Evolutionary conservation across 2,329 filamentous ascomycete genomes (phyloP), one percentile per base, ranked within the genome.

Genomic region (Fusarium bactridioides): DNA sequence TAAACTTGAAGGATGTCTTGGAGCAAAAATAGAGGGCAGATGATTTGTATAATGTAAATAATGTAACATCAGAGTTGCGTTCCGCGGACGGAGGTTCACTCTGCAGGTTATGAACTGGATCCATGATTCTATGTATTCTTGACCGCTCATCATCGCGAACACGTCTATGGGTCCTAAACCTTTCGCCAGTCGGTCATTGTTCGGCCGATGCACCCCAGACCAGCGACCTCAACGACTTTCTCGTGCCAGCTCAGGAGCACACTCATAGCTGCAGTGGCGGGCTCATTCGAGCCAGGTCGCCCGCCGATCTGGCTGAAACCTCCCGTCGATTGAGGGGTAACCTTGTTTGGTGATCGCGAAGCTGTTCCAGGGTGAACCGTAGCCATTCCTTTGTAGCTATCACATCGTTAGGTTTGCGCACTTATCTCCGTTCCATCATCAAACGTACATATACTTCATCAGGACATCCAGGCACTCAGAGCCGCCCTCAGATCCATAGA

Each of bases 161-260:
- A 66, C 40, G 53, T 67, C 33, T 41, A 29, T 33, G n/a, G 51
- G 19, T 48, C 59, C 53, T 79, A 82, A 62, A 81, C 95, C 77
- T 93, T 96, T 79, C 96, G 91, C 85, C 95, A 93, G 86, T 99
- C 96, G 45, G 94, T 96, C 95, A 99, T 98, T 74, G 94, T 94
- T 77, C 96, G 90, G 71, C 94, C 93, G 83, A 99, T 96, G 82
- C 93, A 94, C 48, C 96, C 96, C 75, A 94, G 87, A 29, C 96
- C 96, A 41, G 94, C 94, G 78, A 98, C 91, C 79, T 99, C 96
- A 9, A 98, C 94, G 70, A 98, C 89, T 88, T 98, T 99, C 86
- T 99, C 96, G 81, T 99, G 96, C 96, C 96, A 99, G 83, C 94
- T 98, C 75, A 99, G 86, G 80, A 99, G 82, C 57, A 99, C 96